Base-by-base conservation (phyloP, 371 early-diverging fungal species). In the Caulochytrium protostelioides region DNA sequence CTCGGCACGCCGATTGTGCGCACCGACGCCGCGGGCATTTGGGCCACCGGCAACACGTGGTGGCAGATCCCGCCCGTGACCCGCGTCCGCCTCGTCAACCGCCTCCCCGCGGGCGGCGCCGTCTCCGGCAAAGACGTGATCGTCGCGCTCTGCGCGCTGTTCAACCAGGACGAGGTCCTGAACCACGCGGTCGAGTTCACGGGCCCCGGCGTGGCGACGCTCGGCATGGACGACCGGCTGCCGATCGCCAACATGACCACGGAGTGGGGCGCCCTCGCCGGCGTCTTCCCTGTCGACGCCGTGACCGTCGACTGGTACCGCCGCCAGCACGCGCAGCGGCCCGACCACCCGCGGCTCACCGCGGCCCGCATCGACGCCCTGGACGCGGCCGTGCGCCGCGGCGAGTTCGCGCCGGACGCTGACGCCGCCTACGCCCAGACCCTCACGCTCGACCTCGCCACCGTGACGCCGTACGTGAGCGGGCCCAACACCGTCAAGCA, bases 181-280 rank as follows among this genome's bases (percentile, higher is more conserved):
- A 92, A 92, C 54, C 74, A 75, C 14, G 87, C 89, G 2, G 74
- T 92, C 37, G 94, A 92, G 57, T 89, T 89, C 46, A 69, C 65
- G 22, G 87, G 87, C 27, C 64, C 59, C 13, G 44, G 78, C 23
- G 55, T 79, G 5, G 46, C 51, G 13, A 47, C 47, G 2, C 43
- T 91, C 36, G 60, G 71, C 0, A 62, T 89, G 4, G 87, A 86
- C 44, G 90, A 87, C 41, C 76, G 90, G 17, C 65, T 92, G 30
- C 80, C 90, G 24, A 83, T 92, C 42, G 75, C 90, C 42, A 92
- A 92, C 54, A 89, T 92, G 94, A 87, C 94, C 2, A 92, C 94
- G 14, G 94, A 92, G 52, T 92, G 94, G 94, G 94, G 94, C 45
- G 89, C 90, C 2, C 64, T 92, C 12, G 94, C 87, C 14, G 90